These are phyloP conservation scores for Chalciporus sphaerocephalus DNA, from an alignment of 768 basidiomycete species.

Conservation along the genomic window DNA sequence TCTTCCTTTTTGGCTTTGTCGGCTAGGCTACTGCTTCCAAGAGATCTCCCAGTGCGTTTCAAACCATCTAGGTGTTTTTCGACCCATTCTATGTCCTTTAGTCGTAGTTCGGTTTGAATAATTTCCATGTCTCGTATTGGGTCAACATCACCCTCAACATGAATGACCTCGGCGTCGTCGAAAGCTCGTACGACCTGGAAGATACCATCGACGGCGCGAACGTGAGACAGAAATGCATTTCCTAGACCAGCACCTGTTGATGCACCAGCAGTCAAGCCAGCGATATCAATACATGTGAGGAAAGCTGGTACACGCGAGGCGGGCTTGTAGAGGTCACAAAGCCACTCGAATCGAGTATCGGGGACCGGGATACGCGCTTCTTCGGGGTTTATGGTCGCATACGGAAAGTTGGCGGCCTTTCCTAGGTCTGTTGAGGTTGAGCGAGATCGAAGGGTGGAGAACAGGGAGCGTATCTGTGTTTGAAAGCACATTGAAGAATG, in stretches of 20 bases:
- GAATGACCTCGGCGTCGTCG: constrained; percentile 98
- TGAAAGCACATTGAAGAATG: constrained; percentile 97
- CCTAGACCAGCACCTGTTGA: constrained; percentile 98
- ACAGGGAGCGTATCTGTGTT: constrained; percentile 62
- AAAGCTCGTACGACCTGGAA: constrained; percentile 98
- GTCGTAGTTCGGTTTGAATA: constrained; percentile 86
- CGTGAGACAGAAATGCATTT: constrained; percentile 95
- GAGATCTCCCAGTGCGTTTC: constrained; percentile 67
- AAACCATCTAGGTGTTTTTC: constrained; percentile 81
- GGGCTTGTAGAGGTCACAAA: constrained; percentile 88
- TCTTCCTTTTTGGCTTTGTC: constrained; percentile 98
- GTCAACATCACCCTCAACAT: constrained; percentile 97
- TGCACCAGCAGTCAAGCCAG: constrained; percentile 93
- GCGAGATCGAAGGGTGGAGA: background rate
- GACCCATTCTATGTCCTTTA: constrained; percentile 99
- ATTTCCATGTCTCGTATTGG: constrained; percentile 97
- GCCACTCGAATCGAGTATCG: constrained; percentile 92
- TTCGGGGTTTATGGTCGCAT: constrained; percentile 90
- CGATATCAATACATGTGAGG: constrained; percentile 97
- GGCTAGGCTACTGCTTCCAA: constrained; percentile 75
- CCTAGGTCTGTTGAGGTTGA: constrained; percentile 59
- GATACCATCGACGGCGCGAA: constrained; percentile 97
- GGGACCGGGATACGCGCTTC: constrained; percentile 96
- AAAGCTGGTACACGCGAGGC: constrained; percentile 84
- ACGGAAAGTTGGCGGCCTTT: constrained; percentile 97